A percentile compares a stretch with the other conserved stretches of the same genome.
Conservation (phyloP, 768 basidiomycete species). For the Amanita subjunquillea region DNA sequence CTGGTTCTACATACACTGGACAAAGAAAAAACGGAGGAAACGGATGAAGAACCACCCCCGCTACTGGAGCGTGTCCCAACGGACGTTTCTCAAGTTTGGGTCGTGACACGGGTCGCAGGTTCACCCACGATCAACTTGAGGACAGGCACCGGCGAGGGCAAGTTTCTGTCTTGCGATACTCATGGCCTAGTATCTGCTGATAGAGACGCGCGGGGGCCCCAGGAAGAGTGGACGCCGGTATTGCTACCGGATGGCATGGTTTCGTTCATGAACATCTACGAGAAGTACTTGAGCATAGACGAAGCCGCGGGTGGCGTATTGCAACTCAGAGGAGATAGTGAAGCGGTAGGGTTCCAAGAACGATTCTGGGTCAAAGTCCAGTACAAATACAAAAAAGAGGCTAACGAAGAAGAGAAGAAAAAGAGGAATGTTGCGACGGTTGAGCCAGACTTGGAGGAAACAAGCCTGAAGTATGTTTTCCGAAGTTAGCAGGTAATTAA, state of each 20-base stretch:
- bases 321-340: constrained; percentile 74
- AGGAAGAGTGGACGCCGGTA: constrained; percentile 90
- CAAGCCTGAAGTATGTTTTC: constrained; percentile 54
- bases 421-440: constrained; percentile 47
- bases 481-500: neutral
- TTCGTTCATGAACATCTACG: constrained; percentile 81
- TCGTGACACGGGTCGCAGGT: constrained; percentile 77
- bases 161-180: constrained; percentile 83
- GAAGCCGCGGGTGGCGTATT: constrained; percentile 79
- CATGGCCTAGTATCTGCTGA: constrained; percentile 79
- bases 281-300: constrained; percentile 79
- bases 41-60: constrained; percentile 28
- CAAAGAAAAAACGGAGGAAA: constrained; percentile 41
- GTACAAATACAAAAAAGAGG: constrained; percentile 81
- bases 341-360: constrained; percentile 77
- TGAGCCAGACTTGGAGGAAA: constrained; percentile 56
- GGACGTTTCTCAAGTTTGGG: constrained; percentile 89
- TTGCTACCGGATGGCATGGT: constrained; percentile 78
- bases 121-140: constrained; percentile 79
- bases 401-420: constrained; percentile 68
- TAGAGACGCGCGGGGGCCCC: constrained; percentile 82
- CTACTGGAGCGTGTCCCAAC: constrained; percentile 62
- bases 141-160: constrained; percentile 79
- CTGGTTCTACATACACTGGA: constrained; percentile 58
- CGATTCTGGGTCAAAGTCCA: constrained; percentile 88